phyloP scores from a whole-genome alignment of 805 yeast genomes.

The Cyberlindnera mississippiensis region DNA sequence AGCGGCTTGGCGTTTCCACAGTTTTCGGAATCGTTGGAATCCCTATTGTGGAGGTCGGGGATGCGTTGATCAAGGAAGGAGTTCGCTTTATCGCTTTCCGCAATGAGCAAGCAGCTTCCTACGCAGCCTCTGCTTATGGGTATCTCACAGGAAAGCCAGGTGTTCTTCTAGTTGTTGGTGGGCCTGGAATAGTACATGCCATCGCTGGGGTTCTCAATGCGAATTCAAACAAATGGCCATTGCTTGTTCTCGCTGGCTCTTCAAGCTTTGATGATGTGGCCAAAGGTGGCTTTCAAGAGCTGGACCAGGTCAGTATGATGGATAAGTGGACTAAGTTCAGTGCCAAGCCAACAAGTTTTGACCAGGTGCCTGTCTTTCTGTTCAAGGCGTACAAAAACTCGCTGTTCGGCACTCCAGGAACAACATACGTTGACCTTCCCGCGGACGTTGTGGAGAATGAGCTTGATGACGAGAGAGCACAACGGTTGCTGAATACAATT shows the following conservation, averaged over 20 bases:
- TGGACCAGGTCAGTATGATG: constrained; percentile 57
- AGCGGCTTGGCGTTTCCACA: constrained; percentile 46
- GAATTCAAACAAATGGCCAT: constrained; percentile 58
- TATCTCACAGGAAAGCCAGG: constrained; percentile 63
- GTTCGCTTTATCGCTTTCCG: constrained; percentile 57
- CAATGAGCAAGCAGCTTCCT: constrained; percentile 72
- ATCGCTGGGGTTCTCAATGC: constrained; percentile 65
- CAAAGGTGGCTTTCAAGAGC: constrained; percentile 68
- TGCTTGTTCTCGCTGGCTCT: constrained; percentile 63
- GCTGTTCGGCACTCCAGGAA: constrained; percentile 53
- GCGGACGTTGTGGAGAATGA: constrained; percentile 46
- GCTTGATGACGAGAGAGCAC: background rate
- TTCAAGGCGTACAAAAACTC: constrained; percentile 44
- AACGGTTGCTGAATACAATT: constrained; percentile 2
- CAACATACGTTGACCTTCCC: constrained; percentile 61
- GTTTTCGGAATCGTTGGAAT: constrained; percentile 75
- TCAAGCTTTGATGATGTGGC: constrained; percentile 43
- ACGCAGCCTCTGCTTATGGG: constrained; percentile 72
- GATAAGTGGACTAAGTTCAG: constrained; percentile 48
- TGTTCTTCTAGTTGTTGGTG: constrained; percentile 67
- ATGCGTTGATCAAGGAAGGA: constrained; percentile 49
- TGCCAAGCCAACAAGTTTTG: constrained; percentile 36
- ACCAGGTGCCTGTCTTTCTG: constrained; percentile 36
- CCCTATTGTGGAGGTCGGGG: constrained; percentile 70
- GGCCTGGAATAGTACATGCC: constrained; percentile 70